Conservation (phyloP, 2,329 filamentous ascomycete genomes). For the Cryphonectria carpinicola region DNA sequence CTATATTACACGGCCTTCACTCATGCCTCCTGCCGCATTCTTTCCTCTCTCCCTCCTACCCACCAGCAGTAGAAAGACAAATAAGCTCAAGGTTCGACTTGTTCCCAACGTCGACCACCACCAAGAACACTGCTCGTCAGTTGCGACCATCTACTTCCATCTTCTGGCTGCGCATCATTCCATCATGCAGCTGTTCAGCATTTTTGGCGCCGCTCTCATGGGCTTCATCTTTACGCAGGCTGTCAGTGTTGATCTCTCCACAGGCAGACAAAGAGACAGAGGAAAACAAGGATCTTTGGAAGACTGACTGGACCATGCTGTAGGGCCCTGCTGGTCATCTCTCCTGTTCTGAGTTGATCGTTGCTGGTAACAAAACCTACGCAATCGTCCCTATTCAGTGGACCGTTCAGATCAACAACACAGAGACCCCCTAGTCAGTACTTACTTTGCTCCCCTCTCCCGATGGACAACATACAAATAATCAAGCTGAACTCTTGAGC, state of each 20-base stretch:
- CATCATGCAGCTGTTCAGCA: constrained; percentile 3
- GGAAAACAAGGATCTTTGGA: not conserved
- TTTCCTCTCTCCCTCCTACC: not conserved
- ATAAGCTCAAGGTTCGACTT: not conserved
- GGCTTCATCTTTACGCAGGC: not conserved
- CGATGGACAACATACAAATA: not conserved
- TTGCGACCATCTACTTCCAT: not conserved
- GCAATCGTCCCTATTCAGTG: constrained; percentile 4
- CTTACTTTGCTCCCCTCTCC: too few relatives aligned
- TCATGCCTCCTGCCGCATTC: not conserved
- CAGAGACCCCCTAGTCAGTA: constrained; percentile 12
- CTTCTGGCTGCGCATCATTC: not conserved
- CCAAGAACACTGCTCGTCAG: not conserved
- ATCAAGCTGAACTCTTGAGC: not conserved
- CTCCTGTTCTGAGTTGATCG: not conserved
- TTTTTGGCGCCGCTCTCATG: constrained; percentile 8
- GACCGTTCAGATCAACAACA: constrained; percentile 12
- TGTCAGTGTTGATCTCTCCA: constrained; percentile 6
- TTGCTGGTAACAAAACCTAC: constrained; percentile 10
- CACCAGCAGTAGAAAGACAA: not conserved
- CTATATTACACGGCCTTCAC: not conserved
- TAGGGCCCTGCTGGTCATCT: not conserved
- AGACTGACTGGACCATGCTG: not conserved
- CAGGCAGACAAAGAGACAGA: not conserved
- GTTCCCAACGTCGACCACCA: not conserved